Percentiles rank a stretch among this genome's conserved stretches.
Evolutionary conservation across 441 rosid genomes (phyloP).

Genomic region (Breynia disticha): DNA sequence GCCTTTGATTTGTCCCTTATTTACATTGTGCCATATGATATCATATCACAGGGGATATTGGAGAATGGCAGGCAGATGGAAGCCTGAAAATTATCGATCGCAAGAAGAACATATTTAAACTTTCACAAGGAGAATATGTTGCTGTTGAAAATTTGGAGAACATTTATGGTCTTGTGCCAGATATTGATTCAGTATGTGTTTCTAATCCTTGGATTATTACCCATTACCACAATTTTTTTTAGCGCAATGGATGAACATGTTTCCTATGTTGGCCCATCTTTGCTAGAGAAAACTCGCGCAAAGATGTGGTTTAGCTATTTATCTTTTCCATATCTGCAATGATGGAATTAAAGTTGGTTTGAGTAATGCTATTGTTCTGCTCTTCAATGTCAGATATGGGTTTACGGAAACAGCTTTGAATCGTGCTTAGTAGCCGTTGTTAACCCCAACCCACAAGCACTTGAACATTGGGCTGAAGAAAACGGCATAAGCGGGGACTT

Average conservation of each 20-base stretch:
- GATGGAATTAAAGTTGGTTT: too few species aligned
- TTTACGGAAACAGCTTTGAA: slow-evolving; percentile 90
- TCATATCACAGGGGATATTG: slow-evolving; percentile 67
- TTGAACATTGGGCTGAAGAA: slow-evolving; percentile 74
- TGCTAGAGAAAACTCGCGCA: not conserved
- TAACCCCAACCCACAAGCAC: slow-evolving; percentile 55
- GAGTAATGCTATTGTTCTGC: not conserved
- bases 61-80: slow-evolving; percentile 96
- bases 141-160: slow-evolving; percentile 94
- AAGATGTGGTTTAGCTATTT: too few species aligned
- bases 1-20: not conserved
- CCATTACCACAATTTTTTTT: not conserved
- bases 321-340: too few species aligned
- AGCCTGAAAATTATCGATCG: slow-evolving; percentile 91
- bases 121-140: slow-evolving; percentile 97
- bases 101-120: slow-evolving; percentile 91
- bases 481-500: slow-evolving; percentile 56
- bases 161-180: slow-evolving; percentile 43
- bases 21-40: slow-evolving; percentile 7
- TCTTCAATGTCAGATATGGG: slow-evolving; percentile 61
- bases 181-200: slow-evolving; percentile 57
- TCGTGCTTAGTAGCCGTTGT: slow-evolving; percentile 70
- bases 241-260: not conserved
- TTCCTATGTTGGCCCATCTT: slow-evolving; percentile 1
- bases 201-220: not conserved